Conservation (phyloP, 1,284 basidiomycete genomes). For the Marasmius fiardii region DNA sequence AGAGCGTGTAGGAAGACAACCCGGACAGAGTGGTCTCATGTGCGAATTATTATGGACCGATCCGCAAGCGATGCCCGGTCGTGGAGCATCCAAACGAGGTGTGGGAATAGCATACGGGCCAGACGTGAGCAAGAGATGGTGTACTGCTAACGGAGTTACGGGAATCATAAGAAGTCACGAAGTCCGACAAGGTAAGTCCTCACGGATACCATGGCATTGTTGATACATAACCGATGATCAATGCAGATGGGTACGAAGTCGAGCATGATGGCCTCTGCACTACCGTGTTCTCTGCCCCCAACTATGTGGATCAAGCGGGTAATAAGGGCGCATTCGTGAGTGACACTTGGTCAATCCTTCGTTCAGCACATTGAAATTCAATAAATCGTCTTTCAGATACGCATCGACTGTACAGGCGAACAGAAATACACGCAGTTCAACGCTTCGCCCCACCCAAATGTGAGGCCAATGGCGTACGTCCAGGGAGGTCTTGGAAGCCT, state of each 20-base stretch:
- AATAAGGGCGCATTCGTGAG: constrained; percentile 82
- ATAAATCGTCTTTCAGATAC: constrained; percentile 48
- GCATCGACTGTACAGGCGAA: constrained; percentile 77
- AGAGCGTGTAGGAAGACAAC: constrained; percentile 85
- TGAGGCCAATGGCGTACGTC: constrained; percentile 92
- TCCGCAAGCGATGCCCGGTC: constrained; percentile 87
- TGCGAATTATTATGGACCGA: constrained; percentile 92
- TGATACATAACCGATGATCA: constrained; percentile 2
- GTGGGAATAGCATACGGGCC: constrained; percentile 97
- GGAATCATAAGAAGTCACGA: constrained; percentile 96
- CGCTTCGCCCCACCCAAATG: constrained; percentile 83
- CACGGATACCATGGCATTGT: neutral
- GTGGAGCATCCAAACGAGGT: constrained; percentile 95
- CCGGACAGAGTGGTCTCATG: constrained; percentile 95
- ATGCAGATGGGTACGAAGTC: constrained; percentile 78
- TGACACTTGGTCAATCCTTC: constrained; percentile 15
- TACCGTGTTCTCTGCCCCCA: constrained; percentile 84
- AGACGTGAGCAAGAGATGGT: constrained; percentile 88
- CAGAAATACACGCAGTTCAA: constrained; percentile 82
- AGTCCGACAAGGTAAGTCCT: constrained; percentile 79
- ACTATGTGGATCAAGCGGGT: constrained; percentile 80
- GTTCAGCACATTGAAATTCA: constrained; percentile 8
- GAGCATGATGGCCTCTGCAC: constrained; percentile 90
- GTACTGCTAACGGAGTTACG: constrained; percentile 82
- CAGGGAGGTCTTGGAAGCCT: constrained; percentile 60